Base-by-base conservation (phyloP, 257 asterid genomes). In the Paulownia fortunei region DNA sequence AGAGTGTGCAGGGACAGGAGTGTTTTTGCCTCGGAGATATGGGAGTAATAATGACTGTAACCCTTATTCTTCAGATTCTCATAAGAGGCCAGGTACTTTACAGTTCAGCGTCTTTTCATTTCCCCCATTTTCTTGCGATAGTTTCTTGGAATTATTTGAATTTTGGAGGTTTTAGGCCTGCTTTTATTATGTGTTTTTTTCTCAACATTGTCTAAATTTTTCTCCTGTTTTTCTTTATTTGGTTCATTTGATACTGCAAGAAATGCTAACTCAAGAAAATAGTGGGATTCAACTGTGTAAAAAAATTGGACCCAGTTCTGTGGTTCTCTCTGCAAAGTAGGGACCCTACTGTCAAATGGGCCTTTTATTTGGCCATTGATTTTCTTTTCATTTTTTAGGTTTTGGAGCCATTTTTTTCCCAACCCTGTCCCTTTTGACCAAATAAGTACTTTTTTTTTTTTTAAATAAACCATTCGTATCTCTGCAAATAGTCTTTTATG, bases 1-100 rank as follows among this genome's bases (percentile, higher is more conserved):
- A 37, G 86, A 56, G 26, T 81, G 97, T 63, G 83, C 88, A 34
- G 98, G 98, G 55, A 93, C 98, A 21, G 98, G 98, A 23, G 97
- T 91, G 18, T 93, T 93, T 79, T 62, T 91, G 81, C 98, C 97
- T 1, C 85, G 97, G 73, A 81, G 86, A 59, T 88, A 88, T 71
- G 90, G 70, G 8, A 72, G 49, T 34, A 52, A 18, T 58, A 66
- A 37, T 52, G 32, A 44, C 13, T 15, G 36, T 32, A 71, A 52
- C 80, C 73, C 52, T 71, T 71, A 27, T 59, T 39, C 84, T 49
- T 59, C 89, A 6, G 89, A 87, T 60, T 77, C 82, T 77, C 89
- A 88, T 58, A 91, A 76, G 85, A 89, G 76, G 85, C 70, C 87
- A 81, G 97, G 98, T 93, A 80, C 8, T 49, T 76, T 73, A 60